Evolutionary conservation across 345 rosid genomes (phyloP).

Genomic region (Populus tremula): DNA sequence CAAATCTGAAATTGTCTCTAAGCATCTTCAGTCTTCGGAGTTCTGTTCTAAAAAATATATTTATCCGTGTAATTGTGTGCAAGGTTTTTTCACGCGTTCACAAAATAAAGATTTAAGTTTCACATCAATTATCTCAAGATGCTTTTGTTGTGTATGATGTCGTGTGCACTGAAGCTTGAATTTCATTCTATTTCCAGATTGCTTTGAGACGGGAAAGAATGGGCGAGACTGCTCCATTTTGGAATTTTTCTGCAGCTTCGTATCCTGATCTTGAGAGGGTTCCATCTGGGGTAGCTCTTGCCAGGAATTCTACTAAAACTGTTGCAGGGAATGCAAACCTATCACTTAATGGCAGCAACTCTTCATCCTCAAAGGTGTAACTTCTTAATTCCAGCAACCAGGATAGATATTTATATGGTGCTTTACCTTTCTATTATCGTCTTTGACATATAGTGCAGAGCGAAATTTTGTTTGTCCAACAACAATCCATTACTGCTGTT

Average conservation of each 20-base stretch:
- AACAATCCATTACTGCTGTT: neutral
- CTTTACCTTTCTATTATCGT: neutral
- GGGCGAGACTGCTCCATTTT: slow-evolving; percentile 79
- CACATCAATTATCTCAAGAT: neutral
- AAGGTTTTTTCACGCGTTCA: neutral
- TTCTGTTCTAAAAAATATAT: neutral
- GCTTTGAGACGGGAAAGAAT: slow-evolving; percentile 80
- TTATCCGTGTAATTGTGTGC: neutral
- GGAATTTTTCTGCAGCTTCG: slow-evolving; percentile 73
- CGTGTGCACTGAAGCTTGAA: neutral
- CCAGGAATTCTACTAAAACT: neutral
- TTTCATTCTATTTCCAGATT: slow-evolving; percentile 42
- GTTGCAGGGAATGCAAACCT: slow-evolving; percentile 27
- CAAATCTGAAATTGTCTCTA: neutral
- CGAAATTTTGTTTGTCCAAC: neutral
- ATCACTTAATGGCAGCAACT: slow-evolving; percentile 29
- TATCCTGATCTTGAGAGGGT: slow-evolving; percentile 49
- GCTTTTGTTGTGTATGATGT: neutral
- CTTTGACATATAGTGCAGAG: neutral
- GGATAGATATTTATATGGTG: neutral
- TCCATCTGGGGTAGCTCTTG: slow-evolving; percentile 22
- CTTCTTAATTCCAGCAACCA: neutral
- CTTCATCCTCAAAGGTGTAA: slow-evolving; percentile 46
- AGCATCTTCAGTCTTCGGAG: neutral
- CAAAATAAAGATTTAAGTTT: neutral